phyloP scores from a whole-genome alignment of 768 basidiomycete genomes.

The Pulveroboletus sp. region DNA sequence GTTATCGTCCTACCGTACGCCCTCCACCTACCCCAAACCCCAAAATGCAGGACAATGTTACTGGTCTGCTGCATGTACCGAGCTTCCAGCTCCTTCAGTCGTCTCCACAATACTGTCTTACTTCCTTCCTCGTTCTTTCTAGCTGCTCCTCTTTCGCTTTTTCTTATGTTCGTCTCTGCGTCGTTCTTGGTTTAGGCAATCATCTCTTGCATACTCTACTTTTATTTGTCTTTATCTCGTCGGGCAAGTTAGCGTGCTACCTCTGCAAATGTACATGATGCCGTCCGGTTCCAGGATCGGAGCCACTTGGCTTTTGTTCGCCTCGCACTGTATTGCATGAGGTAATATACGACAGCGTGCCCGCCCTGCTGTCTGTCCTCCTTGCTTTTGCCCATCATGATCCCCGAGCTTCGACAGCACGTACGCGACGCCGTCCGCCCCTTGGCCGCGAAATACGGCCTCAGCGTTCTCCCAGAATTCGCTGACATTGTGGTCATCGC shows the following conservation, averaged over 20 bases:
- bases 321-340: slow-evolving; percentile 5
- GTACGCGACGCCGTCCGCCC: slow-evolving; percentile 29
- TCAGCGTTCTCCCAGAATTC: slow-evolving; percentile 52
- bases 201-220: slow-evolving; percentile 21
- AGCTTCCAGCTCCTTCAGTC: slow-evolving; percentile 6
- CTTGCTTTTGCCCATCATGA: slow-evolving; percentile 15
- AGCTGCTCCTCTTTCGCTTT: slow-evolving; percentile 1
- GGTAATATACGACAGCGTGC: slow-evolving; percentile 8
- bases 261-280: slow-evolving; percentile 30
- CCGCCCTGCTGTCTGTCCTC: background rate
- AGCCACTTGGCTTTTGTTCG: slow-evolving; percentile 10
- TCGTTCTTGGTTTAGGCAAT: slow-evolving; percentile 21
- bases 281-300: background rate
- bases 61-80: slow-evolving; percentile 25
- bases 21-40: slow-evolving; percentile 14
- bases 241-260: slow-evolving; percentile 21
- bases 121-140: background rate
- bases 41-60: slow-evolving; percentile 28
- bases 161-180: background rate
- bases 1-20: slow-evolving; percentile 27
- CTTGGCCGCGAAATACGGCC: slow-evolving; percentile 35
- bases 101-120: background rate
- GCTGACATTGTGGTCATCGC: slow-evolving; percentile 51
- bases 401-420: slow-evolving; percentile 26
- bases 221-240: slow-evolving; percentile 34